Evolutionary conservation across 2,329 filamentous ascomycete genomes (phyloP).

Genomic region (Pezizomycotina sp.): DNA sequence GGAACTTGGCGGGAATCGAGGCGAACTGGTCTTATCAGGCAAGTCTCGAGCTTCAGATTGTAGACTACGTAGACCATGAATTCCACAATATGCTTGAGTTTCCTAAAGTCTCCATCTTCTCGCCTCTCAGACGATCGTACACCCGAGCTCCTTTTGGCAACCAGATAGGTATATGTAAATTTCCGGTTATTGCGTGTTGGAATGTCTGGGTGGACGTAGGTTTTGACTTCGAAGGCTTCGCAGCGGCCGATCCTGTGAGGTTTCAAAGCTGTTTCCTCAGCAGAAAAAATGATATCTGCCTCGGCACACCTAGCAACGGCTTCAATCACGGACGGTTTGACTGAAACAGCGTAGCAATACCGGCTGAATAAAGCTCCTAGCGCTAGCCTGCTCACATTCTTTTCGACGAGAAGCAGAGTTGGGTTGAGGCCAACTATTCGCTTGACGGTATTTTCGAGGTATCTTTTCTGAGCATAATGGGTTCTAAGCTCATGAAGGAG

Average conservation of each 20-base stretch:
- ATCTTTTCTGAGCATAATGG: slow-evolving; percentile 97
- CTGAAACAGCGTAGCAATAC: slow-evolving; percentile 82
- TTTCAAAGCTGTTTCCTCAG: slow-evolving; percentile 73
- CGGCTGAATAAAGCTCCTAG: no score
- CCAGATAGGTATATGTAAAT: slow-evolving; percentile 92
- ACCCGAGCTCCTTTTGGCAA: slow-evolving; percentile 59
- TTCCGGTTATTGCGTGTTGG: slow-evolving; percentile 43
- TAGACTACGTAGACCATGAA: slow-evolving; percentile 99
- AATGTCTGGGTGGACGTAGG: slow-evolving; percentile 65
- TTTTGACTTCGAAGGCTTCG: slow-evolving; percentile 84
- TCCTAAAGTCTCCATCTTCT: slow-evolving; percentile 62
- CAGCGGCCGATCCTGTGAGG: slow-evolving; percentile 63
- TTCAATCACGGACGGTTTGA: slow-evolving; percentile 88
- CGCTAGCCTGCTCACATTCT: slow-evolving; percentile 79
- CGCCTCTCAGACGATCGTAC: no score
- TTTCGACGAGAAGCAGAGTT: slow-evolving; percentile 77
- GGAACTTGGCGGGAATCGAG: slow-evolving; percentile 55
- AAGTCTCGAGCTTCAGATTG: slow-evolving; percentile 89
- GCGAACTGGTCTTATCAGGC: slow-evolving; percentile 86
- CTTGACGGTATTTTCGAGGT: slow-evolving; percentile 75
- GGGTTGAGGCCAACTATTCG: slow-evolving; percentile 75
- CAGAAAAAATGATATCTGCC: slow-evolving; percentile 80
- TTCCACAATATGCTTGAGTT: slow-evolving; percentile 84
- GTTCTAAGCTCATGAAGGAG: slow-evolving; percentile 96
- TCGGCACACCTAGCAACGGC: slow-evolving; percentile 85